Conservation (phyloP, 495 filamentous ascomycete genomes). For the Clohesyomyces aquaticus region DNA sequence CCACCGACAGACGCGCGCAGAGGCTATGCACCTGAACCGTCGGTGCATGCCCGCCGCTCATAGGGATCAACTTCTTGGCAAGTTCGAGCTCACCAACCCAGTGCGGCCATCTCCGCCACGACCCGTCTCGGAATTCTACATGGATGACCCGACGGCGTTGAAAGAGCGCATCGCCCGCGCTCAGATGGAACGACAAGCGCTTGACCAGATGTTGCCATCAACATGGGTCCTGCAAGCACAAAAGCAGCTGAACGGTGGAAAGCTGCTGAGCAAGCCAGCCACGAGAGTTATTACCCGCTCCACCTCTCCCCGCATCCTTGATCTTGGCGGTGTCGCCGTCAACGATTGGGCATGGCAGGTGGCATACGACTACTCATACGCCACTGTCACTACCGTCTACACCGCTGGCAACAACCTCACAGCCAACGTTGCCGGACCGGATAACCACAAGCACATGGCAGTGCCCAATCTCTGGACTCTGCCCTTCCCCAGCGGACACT, state of each 20-base stretch:
- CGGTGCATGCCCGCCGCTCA: conserved; percentile 51
- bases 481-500: conserved; percentile 85
- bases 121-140: conserved; percentile 45
- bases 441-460: conserved; percentile 81
- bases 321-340: conserved; percentile 81
- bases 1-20: conserved; percentile 81
- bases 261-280: conserved; percentile 76
- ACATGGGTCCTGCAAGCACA: conserved; percentile 82
- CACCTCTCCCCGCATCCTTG: conserved; percentile 69
- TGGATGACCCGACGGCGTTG: conserved; percentile 53
- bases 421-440: conserved; percentile 72
- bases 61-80: conserved; percentile 71
- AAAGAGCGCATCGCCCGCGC: conserved; percentile 60
- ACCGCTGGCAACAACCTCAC: conserved; percentile 55
- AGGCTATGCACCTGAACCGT: conserved; percentile 83
- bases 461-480: conserved; percentile 76
- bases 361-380: conserved; percentile 78
- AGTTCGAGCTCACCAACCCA: conserved; percentile 66
- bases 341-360: conserved; percentile 97
- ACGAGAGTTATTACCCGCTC: conserved; percentile 57
- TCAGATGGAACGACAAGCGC: conserved; percentile 76
- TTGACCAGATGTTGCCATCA: conserved; percentile 71
- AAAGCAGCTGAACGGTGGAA: conserved; percentile 77
- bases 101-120: conserved; percentile 54
- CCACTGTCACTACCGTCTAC: conserved; percentile 83